Base-by-base conservation (phyloP, 2,329 filamentous ascomycete genomes). In the Aspergillus eucalypticola region DNA sequence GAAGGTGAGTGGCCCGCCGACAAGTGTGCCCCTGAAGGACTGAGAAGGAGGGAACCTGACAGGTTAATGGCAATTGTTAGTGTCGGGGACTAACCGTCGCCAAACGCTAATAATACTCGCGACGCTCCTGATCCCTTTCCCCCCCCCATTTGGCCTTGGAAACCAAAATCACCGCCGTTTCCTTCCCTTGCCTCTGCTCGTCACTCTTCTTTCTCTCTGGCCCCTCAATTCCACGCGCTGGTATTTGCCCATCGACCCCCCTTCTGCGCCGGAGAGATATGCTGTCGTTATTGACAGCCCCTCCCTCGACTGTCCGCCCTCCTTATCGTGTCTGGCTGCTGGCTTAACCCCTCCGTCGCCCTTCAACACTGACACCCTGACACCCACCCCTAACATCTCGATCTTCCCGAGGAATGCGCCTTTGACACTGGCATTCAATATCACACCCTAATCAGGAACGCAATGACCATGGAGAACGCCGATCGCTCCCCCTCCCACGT, bases 391-490 rank as follows among this genome's bases (percentile, higher is more conserved):
- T 54, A 19, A 54, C 51, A 27, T 17, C 55, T 48, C 48, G 29
- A 52, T 27, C 46, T 41, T 53, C 44, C 35, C 35, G 32, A 55
- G 51, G 56, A 61, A 64, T 60, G 62, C 51, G 59, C 48, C 46
- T 44, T 53, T 59, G 49, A 50, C 35, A 23, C 55, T n/a, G 39
- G 35, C 23, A 44, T 27, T 25, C n/a, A 46, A 15, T 44, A 8
- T 48, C n/a, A 27, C 25, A 55, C 2, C 27, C 29, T n/a, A 25
- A 55, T 29, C 46, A 60, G 46, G 17, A 39, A 39, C 19, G 44
- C n/a, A 57, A 56, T 50, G 55, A 56, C 46, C 54, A 75, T 75
- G 68, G 67, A 72, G n/a, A 59, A 41, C 49, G 60, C 67, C 55
- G 66, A 69, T 46, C 55, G 63, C 49, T 58, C 63, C 53, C 60